Evolutionary conservation across 192 early-diverging fungal species (phyloP), one percentile per base, ranked within the genome.

Genomic region (Fimicolochytrium jonesii): DNA sequence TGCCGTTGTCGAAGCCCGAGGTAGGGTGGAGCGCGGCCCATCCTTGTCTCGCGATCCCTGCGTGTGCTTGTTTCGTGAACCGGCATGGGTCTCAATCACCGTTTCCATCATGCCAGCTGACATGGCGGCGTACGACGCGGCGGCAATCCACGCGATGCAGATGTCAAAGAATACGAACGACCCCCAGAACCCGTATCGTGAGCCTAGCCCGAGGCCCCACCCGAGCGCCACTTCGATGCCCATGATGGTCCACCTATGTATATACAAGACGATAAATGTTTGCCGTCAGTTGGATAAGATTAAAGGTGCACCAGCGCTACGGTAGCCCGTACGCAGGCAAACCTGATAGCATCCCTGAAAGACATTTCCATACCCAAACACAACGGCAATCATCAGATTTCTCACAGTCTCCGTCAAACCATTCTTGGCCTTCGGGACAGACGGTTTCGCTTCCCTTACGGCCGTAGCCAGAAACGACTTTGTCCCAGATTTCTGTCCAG

Each of bases 101-200:
- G 54, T 35, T 20, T 56, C 54, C 54, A 56, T 56, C 54, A 56
- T 56, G 13, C 54, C 54, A 15, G 54, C 54, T 5, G 54, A 56
- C 54, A 56, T 56, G 32, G 54, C 54, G 18, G 30, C 15, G 37
- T 56, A 56, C 31, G 33, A 37, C 10, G 54, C 54, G 32, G 54
- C 54, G 5, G 54, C 54, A 9, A 56, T 56, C 54, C 28, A 30
- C 2, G 54, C 54, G 0, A 56, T 39, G 54, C 35, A 37, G 11
- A 30, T 1, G 20, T 56, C 54, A 35, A 25, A 56, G 30, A 26
- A 56, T 4, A 56, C 13, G 30, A 56, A 56, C 17, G 23, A 26
- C 25, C 4, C 15, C 54, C 54, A 56, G 54, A 56, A 56, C 4
- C 54, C 54, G 33, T 37, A 56, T 23, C 15, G 15, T 4, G 54